Evolutionary conservation across 805 yeast species (phyloP), one percentile per base, ranked within the genome.

Genomic region (Gaillardinia entomophila): DNA sequence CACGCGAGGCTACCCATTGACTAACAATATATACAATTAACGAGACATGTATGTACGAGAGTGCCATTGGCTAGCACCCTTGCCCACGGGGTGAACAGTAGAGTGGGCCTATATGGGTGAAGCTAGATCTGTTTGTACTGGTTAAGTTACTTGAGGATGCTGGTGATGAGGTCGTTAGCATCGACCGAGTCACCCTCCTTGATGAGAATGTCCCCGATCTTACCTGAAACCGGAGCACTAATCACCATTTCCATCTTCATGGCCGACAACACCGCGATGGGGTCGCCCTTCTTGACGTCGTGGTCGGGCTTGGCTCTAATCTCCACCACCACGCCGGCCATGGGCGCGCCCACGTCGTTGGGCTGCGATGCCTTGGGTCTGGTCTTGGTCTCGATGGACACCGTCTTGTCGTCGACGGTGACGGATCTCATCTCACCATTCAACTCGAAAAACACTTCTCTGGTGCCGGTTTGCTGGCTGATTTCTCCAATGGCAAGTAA

Each of bases 231-330:
- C 34, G 95, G 95, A 15, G 98, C 90, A 57, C 87, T 77, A 49
- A 90, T 89, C 32, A 92, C 95, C 97, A 92, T 92, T 71, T 92
- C 98, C 98, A 90, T 90, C 77, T 90, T 90, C 98, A 90, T 90
- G 43, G 98, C 98, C 57, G 90, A 79, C 56, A 90, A 73, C 16
- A 90, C 95, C 40, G 95, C 94, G 43, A 90, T 61, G 22, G 96
- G 89, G 57, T 90, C 95, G 45, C 98, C 98, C 77, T 90, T 90
- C 76, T 86, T 87, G 45, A 92, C 95, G 44, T 82, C 82, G 33
- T 79, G 73, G 40, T 94, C 96, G 46, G 77, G 76, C 69, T 87
- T 85, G 42, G 88, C 87, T 55, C 95, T 85, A 34, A 89, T 84
- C 66, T 92, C 98, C 43, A 90, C 86, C 41, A 90, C 86, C 43